phyloP scores from a whole-genome alignment of 108 stramenopile species.

The Nitzschia putrida region DNA sequence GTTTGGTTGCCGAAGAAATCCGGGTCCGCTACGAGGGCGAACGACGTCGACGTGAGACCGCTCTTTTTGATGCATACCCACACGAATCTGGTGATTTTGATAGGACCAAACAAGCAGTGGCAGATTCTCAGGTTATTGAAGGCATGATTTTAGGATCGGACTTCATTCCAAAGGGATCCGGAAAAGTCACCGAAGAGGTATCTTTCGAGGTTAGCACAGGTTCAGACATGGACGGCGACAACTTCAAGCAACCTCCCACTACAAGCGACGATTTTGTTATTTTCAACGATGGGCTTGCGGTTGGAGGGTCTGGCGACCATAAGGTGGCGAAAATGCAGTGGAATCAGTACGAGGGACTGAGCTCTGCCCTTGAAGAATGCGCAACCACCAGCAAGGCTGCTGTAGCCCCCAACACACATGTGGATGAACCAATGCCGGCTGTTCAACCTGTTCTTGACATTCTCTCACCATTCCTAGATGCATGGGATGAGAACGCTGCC shows the following conservation, averaged over 20 bases:
- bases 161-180: constrained; percentile 40
- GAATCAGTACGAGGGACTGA: constrained; percentile 64
- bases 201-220: constrained; percentile 10
- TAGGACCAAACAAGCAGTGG: constrained; percentile 27
- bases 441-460: constrained; percentile 42
- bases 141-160: constrained; percentile 70
- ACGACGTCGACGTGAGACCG: constrained; percentile 68
- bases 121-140: constrained; percentile 64
- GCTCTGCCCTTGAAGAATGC: constrained; percentile 61
- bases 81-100: constrained; percentile 19
- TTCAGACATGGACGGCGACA: neutral
- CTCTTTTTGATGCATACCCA: constrained; percentile 70
- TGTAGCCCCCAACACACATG: neutral
- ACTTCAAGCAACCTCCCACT: neutral
- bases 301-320: constrained; percentile 22
- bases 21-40: constrained; percentile 70
- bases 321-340: constrained; percentile 51
- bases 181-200: constrained; percentile 29
- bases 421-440: constrained; percentile 11
- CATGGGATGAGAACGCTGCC: constrained; percentile 73
- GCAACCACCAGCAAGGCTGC: constrained; percentile 11
- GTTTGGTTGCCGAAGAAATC: constrained; percentile 63
- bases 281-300: constrained; percentile 52
- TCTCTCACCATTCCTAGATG: constrained; percentile 64
- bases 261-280: constrained; percentile 71